Base-by-base conservation (phyloP, 1,139 yeast species). In the Protomyces pachydermus region DNA sequence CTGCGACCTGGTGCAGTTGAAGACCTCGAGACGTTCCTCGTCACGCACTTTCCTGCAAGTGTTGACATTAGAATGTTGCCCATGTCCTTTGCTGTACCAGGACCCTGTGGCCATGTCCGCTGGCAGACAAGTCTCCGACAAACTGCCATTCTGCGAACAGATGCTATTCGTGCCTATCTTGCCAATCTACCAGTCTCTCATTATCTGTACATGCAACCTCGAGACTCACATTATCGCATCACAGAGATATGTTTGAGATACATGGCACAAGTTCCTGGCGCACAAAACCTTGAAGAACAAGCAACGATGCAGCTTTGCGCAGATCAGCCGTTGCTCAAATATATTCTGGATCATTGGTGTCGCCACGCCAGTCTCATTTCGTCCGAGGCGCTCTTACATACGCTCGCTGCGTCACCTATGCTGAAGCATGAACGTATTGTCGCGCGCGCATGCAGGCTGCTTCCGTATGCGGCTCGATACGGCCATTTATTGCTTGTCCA, bases 231-330 rank as follows among this genome's bases (percentile, higher is more conserved):
- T 14, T 45, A 45, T 16, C 39, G 37, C 23, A 51, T 56, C 3
- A 53, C 60, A 10, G 60, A 56, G 8, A 28, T 56, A 6, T 56
- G 60, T 45, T 20, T 56, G 34, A 32, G 25, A 6, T 46, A 56
- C 54, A 50, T 56, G 45, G 23, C 48, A 35, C 34, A 14, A 38
- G 10, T 34, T 16, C 23, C 37, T n/a, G 28, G 38, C 23, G 14
- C 25, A 39, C 51, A 42, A 25, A 35, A 35, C 12, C 25, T 23
- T 8, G 16, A 10, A 23, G 35, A 56, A 45, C 25, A 32, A 16
- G 60, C 48, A 10, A 14, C 53, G n/a, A 37, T 56, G 35, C 53
- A 56, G 32, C 53, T 51, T 16, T 56, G 60, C 37, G 60, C 60
- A 32, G 60, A 56, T 14, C 35, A 34, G 28, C 60, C 60, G 4